A percentile compares a stretch with the other conserved stretches of the same genome.
phyloP scores from a whole-genome alignment of 73 alveolate genomes.

The Symbiodinium pilosum region DNA sequence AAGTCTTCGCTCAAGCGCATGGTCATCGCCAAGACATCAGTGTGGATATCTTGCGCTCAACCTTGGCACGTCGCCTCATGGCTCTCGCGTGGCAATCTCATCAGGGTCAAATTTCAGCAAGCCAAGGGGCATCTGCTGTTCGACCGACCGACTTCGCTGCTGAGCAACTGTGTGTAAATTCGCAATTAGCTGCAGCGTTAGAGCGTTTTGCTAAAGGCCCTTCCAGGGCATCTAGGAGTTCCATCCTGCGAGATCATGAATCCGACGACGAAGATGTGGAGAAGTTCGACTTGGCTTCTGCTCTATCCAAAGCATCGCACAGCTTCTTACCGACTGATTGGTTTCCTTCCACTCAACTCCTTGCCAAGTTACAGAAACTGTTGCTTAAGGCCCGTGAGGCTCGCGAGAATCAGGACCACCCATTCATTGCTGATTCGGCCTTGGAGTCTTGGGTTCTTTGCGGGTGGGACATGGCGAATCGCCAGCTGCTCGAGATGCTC shows the following conservation, averaged over 20 bases:
- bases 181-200: constrained; percentile 5
- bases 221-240: neutral
- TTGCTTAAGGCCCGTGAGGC: neutral
- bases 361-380: constrained; percentile 19
- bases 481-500: neutral
- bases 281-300: constrained; percentile 17
- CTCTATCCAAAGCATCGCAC: neutral
- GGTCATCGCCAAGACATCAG: neutral
- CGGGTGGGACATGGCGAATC: constrained; percentile 34
- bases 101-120: neutral
- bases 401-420: constrained; percentile 21
- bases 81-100: constrained; percentile 4
- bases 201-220: neutral
- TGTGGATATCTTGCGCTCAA: neutral
- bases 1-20: neutral
- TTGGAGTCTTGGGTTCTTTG: constrained; percentile 37
- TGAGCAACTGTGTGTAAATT: neutral
- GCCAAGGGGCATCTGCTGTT: neutral
- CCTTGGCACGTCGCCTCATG: constrained; percentile 11
- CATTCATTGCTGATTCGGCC: constrained; percentile 9
- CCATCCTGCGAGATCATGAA: neutral
- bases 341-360: constrained; percentile 19
- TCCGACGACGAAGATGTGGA: constrained; percentile 10
- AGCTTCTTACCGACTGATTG: constrained; percentile 5
- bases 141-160: neutral